Evolutionary conservation across 176 grass and related monocot genomes (phyloP).

Genomic region (Lolium rigidum): DNA sequence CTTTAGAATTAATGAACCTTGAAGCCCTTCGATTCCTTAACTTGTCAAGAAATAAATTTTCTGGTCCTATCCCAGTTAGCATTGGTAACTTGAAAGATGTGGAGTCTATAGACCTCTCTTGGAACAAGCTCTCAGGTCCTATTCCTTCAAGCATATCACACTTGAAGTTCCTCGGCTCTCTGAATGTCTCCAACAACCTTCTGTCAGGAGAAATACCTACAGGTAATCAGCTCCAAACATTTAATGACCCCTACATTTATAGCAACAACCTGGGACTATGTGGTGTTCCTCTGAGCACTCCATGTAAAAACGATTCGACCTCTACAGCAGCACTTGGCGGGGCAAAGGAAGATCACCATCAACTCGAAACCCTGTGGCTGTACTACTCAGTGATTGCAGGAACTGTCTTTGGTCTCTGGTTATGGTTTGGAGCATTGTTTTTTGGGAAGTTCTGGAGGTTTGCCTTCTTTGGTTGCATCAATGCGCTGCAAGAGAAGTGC

Average conservation of each 20-base stretch:
- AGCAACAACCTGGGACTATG: background rate
- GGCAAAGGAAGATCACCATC: background rate
- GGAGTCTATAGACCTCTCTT: constrained; percentile 24
- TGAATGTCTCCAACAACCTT: background rate
- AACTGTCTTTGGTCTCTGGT: background rate
- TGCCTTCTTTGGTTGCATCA: background rate
- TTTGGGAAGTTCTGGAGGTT: background rate
- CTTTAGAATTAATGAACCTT: too few relatives aligned
- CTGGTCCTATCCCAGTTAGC: background rate
- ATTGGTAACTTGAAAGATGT: background rate
- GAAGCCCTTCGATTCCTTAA: too few relatives aligned
- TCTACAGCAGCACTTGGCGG: fast-evolving
- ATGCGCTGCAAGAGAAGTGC: background rate
- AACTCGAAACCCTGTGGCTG: background rate
- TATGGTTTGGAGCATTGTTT: background rate
- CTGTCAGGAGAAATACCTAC: background rate
- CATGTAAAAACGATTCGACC: background rate
- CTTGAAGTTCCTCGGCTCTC: background rate
- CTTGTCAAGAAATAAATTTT: background rate
- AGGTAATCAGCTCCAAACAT: background rate
- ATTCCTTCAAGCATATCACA: background rate
- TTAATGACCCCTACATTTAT: background rate
- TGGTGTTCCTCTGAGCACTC: background rate
- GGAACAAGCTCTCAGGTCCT: background rate
- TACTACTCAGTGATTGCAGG: background rate